Percentiles rank a stretch among this genome's conserved stretches.
phyloP scores from a whole-genome alignment of 306 rosid species.

The Amphicarpaea edgeworthii region DNA sequence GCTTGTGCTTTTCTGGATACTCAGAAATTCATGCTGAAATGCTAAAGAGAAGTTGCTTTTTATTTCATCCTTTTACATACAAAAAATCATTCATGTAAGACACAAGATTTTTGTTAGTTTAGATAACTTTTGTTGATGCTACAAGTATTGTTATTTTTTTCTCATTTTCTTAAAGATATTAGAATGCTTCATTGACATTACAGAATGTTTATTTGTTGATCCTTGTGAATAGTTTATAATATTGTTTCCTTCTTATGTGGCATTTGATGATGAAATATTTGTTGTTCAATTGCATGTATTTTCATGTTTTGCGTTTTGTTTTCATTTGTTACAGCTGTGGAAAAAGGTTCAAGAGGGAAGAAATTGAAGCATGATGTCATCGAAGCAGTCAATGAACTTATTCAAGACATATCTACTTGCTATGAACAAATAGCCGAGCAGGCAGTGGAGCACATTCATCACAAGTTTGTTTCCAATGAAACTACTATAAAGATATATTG shows the following conservation, averaged over 20 bases:
- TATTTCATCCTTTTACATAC: slow-evolving; percentile 7
- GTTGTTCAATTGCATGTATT: slow-evolving; percentile 23
- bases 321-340: slow-evolving; percentile 72
- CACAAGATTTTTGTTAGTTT: neutral
- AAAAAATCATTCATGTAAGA: neutral
- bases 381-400: slow-evolving; percentile 97
- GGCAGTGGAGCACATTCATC: slow-evolving; percentile 99
- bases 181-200: slow-evolving; percentile 28
- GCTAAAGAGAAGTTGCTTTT: too few relatives aligned
- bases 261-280: slow-evolving; percentile 40
- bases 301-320: slow-evolving; percentile 24
- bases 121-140: neutral
- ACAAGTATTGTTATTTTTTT: neutral
- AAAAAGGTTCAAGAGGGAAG: slow-evolving; percentile 80
- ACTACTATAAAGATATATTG: slow-evolving; percentile 29
- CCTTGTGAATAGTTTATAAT: slow-evolving; percentile 3
- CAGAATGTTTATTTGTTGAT: slow-evolving; percentile 9
- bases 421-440: slow-evolving; percentile 97
- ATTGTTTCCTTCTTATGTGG: slow-evolving; percentile 26
- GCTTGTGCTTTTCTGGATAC: neutral
- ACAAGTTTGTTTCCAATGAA: slow-evolving; percentile 65
- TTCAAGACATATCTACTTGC: slow-evolving; percentile 90
- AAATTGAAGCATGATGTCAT: slow-evolving; percentile 96
- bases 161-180: neutral
- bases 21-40: slow-evolving; percentile 18